phyloP scores from a whole-genome alignment of 163 green algal genomes.

The Volvox carteri region DNA sequence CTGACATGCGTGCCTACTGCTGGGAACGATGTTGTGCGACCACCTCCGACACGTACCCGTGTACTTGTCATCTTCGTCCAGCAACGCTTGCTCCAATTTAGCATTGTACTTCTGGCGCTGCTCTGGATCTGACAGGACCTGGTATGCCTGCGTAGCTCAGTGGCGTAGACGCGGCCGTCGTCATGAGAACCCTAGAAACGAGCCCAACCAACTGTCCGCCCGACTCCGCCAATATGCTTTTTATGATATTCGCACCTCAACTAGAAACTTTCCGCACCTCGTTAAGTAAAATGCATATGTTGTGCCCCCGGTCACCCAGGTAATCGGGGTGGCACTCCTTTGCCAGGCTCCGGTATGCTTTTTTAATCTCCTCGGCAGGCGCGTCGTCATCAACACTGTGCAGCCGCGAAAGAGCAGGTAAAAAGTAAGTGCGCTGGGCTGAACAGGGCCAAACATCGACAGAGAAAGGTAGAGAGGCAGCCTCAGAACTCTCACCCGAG shows the following conservation, averaged over 20 bases:
- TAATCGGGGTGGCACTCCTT: slow-evolving; percentile 90
- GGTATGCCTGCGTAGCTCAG: slow-evolving; percentile 51
- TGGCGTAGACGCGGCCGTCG: neutral
- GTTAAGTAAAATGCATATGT: slow-evolving; percentile 93
- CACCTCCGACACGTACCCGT: slow-evolving; percentile 65
- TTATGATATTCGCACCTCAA: no score
- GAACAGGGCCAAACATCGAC: neutral
- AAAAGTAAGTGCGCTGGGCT: neutral
- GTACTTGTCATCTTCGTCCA: slow-evolving; percentile 83
- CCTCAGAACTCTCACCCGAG: slow-evolving; percentile 62
- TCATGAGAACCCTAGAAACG: slow-evolving; percentile 4
- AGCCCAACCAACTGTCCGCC: neutral
- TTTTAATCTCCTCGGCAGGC: slow-evolving; percentile 79
- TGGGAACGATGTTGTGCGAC: neutral
- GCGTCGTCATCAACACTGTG: slow-evolving; percentile 70
- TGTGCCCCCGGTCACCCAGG: slow-evolving; percentile 82
- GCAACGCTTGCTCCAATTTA: slow-evolving; percentile 81
- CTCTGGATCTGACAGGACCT: slow-evolving; percentile 62
- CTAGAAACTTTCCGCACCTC: slow-evolving; percentile 65
- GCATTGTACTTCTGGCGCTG: slow-evolving; percentile 82
- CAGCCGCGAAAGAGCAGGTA: neutral
- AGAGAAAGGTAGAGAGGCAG: neutral
- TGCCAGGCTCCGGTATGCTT: slow-evolving; percentile 84
- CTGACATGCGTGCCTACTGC: no score
- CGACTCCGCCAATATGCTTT: neutral